phyloP scores from a whole-genome alignment of 495 filamentous ascomycete species.

The Podospora tetraspora region DNA sequence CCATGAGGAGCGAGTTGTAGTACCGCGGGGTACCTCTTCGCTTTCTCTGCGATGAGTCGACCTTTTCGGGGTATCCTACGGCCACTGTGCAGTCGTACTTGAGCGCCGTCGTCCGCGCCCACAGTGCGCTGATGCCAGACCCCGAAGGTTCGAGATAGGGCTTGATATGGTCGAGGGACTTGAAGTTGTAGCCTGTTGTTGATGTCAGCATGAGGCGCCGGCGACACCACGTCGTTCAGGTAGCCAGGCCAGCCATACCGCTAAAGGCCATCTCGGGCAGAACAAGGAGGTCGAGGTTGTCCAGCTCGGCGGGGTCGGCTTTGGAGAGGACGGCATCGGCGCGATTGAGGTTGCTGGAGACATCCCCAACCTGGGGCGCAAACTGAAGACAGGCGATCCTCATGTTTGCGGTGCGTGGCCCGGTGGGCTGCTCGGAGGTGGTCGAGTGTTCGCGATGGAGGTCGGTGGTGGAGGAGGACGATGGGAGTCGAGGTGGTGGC shows the following conservation, averaged over 20 bases:
- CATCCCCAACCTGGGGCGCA: constrained; percentile 64
- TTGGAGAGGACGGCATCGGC: constrained; percentile 66
- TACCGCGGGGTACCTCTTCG: constrained; percentile 40
- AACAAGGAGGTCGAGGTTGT: constrained; percentile 66
- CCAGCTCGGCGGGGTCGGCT: constrained; percentile 48
- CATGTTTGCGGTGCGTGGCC: constrained; percentile 45
- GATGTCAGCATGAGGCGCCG: not conserved
- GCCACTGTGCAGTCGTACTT: constrained; percentile 74
- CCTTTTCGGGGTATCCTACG: constrained; percentile 81
- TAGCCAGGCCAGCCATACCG: constrained; percentile 48
- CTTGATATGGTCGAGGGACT: constrained; percentile 66
- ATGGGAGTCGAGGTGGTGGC: too few species aligned
- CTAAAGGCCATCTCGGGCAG: constrained; percentile 87
- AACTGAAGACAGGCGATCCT: constrained; percentile 80
- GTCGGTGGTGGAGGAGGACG: too few species aligned
- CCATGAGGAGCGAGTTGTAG: constrained; percentile 81
- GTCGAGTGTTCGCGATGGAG: not conserved
- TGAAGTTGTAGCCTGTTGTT: constrained; percentile 79
- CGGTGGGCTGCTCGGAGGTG: not conserved
- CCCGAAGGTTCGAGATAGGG: constrained; percentile 77
- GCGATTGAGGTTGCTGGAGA: constrained; percentile 67
- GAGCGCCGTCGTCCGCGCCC: constrained; percentile 70
- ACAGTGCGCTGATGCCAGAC: constrained; percentile 66
- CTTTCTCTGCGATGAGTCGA: constrained; percentile 36
- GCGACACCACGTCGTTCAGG: too few species aligned